Conservation (phyloP, 768 basidiomycete species). For the Butyriboletus loyo region DNA sequence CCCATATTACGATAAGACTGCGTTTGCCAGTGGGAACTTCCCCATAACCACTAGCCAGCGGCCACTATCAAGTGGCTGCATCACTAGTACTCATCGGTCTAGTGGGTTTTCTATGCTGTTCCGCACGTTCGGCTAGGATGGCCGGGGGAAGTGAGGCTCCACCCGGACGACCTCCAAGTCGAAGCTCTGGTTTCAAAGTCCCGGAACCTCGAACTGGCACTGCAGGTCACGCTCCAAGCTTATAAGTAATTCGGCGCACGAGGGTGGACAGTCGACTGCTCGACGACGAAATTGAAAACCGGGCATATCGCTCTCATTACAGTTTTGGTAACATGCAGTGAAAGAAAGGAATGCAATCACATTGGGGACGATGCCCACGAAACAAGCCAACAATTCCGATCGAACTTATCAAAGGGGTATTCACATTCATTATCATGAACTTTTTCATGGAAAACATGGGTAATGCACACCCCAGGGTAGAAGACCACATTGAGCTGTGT, state of each 20-base stretch:
- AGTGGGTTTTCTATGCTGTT: background rate
- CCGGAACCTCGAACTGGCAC: no score
- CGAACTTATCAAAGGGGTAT: slow-evolving; percentile 1
- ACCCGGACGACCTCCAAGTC: background rate
- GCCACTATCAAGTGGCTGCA: background rate
- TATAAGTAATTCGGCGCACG: no score
- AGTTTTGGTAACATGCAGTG: background rate
- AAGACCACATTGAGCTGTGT: slow-evolving; percentile 6
- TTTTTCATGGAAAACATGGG: background rate
- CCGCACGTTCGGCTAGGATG: slow-evolving; percentile 2
- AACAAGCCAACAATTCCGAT: background rate
- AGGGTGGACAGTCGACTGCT: no score
- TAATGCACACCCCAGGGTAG: slow-evolving; percentile 4
- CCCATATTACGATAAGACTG: background rate
- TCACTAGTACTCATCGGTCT: background rate
- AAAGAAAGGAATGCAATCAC: slow-evolving; percentile 3
- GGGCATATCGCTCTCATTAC: background rate
- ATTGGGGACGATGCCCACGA: background rate
- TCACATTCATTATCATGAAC: slow-evolving; percentile 2
- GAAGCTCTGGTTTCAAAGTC: no score
- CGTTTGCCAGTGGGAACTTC: no score
- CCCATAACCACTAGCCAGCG: no score
- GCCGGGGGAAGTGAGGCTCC: slow-evolving; percentile 4
- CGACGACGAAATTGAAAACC: background rate
- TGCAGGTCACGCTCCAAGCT: no score